Evolutionary conservation across 306 rosid genomes (phyloP), one percentile per base, ranked within the genome.

Genomic region (Carpinus viminea): DNA sequence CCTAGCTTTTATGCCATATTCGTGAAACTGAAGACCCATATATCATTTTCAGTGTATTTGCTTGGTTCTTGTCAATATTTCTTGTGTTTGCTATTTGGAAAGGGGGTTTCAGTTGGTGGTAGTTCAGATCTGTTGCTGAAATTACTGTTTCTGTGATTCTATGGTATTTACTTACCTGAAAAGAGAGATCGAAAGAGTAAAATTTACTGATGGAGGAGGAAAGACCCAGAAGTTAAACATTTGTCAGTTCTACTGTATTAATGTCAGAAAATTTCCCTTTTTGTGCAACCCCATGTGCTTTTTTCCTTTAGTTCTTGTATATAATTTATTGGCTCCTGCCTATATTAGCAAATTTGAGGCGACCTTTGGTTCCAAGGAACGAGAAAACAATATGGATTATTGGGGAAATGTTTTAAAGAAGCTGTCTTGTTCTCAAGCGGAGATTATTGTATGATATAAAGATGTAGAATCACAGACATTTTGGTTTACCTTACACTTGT

Each of bases 81-180:
- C 4, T 12, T 41, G 26, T 11, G 7, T 65, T 31, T 66, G 21
- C 11, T 36, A 55, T 59, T 36, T 73, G 69, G 55, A 12, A 17
- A 11, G 60, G 46, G 38, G 61, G 12, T 21, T 38, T 26, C 11
- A 34, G 36, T 13, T 41, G 28, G 66, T 17, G 55, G 50, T 47
- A 26, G 81, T 80, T 65, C 86, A 86, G 90, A 89, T 89, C 92
- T 89, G 83, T 79, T 28, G n/a, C 54, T 64, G 80, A 74, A 78
- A 46, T 10, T 79, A 66, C 51, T 64, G 34, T 54, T 62, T 38
- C 18, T 71, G 72, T 41, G 4, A 61, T 61, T 61, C 12, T 28
- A 13, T 28, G n/a, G 3, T 43, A 26, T 12, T 61, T 28, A 12
- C 21, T 20, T 7, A 7, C 28, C 3, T 56, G 62, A 20, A 7